phyloP scores from a whole-genome alignment of 345 rosid genomes.

The Syzygium oleosum region DNA sequence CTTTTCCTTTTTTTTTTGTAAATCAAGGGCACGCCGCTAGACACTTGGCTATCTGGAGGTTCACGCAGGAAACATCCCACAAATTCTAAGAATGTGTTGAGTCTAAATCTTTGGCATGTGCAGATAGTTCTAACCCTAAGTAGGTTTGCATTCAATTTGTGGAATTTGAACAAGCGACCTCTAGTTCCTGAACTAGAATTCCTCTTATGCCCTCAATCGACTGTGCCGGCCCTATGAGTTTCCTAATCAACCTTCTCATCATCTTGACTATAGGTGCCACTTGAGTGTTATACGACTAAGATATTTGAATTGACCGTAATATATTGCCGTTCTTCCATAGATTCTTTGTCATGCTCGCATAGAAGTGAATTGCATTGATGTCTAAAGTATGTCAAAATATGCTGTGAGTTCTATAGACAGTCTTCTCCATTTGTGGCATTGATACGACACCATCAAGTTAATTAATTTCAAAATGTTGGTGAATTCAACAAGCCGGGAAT shows the following conservation, averaged over 20 bases:
- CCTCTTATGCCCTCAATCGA: not conserved
- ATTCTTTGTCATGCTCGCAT: not conserved
- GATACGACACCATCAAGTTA: not conserved
- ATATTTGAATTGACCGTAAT: not conserved
- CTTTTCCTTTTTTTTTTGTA: not conserved
- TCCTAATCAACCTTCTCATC: not conserved
- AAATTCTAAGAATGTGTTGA: not conserved
- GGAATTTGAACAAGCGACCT: not conserved
- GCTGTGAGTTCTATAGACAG: not conserved
- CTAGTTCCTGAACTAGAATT: not conserved
- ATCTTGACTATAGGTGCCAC: not conserved
- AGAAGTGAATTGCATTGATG: not conserved
- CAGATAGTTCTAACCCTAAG: not conserved
- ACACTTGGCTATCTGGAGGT: not conserved
- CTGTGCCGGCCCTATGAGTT: not conserved
- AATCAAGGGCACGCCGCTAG: not conserved
- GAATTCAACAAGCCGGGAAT: not conserved
- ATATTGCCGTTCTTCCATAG: not conserved
- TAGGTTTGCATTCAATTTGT: not conserved
- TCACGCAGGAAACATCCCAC: not conserved
- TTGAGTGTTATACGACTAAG: not conserved
- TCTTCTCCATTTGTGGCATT: not conserved
- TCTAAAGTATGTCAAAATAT: not conserved
- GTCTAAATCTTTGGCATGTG: not conserved
- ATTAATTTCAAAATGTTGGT: not conserved